Percentiles rank a stretch among this genome's conserved stretches.
Evolutionary conservation across 163 green algal genomes (phyloP).

Genomic region (Volvox carteri): DNA sequence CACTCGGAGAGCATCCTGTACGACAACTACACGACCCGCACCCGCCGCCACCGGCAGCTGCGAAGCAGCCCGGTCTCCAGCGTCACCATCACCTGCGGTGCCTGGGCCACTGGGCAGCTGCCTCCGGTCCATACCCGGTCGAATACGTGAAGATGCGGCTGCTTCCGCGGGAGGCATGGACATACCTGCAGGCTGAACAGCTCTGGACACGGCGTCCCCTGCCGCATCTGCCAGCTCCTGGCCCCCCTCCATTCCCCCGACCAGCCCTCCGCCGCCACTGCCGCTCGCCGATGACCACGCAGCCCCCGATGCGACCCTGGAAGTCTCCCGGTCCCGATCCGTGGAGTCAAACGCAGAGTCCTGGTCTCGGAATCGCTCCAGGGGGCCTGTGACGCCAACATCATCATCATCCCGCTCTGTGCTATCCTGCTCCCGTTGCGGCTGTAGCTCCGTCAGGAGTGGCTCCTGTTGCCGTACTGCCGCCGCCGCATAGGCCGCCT

Average conservation of each 20-base stretch:
- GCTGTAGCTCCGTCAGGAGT: neutral
- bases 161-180: neutral
- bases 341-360: too few species aligned
- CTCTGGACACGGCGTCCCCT: neutral
- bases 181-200: neutral
- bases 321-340: neutral
- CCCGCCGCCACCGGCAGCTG: neutral
- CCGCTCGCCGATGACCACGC: too few species aligned
- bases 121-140: neutral
- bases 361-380: neutral
- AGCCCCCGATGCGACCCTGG: neutral
- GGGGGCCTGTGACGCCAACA: neutral
- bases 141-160: conserved; percentile 1
- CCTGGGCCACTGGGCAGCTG: neutral
- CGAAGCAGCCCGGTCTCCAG: neutral
- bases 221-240: neutral
- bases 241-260: neutral
- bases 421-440: neutral
- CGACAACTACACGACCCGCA: neutral
- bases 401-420: neutral
- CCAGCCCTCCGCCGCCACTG: neutral
- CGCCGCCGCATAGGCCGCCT: conserved; percentile 29
- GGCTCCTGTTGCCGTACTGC: neutral
- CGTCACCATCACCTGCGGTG: neutral
- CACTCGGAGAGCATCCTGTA: neutral